These are phyloP conservation scores for Astrothelium macrocarpum DNA, from an alignment of 495 filamentous ascomycete genomes.

Conservation along the genomic window DNA sequence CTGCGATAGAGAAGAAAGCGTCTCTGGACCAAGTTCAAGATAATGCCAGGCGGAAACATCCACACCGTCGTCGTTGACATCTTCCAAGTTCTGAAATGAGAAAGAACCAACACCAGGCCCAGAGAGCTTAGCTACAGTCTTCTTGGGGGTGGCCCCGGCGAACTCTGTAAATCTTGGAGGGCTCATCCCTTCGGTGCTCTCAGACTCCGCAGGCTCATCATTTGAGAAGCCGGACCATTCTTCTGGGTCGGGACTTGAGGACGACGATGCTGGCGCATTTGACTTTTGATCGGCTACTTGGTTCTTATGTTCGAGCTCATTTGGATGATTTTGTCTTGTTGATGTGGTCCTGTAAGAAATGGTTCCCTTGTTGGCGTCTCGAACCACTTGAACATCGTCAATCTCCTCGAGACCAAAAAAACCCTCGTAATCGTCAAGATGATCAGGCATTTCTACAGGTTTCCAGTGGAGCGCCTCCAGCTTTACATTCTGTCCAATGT, in stretches of 20 bases:
- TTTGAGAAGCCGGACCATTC: conserved; percentile 51
- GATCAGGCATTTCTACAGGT: conserved; percentile 71
- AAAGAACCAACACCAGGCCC: background rate
- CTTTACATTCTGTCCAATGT: conserved; percentile 12
- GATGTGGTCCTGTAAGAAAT: conserved; percentile 30
- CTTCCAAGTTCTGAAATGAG: conserved; percentile 11
- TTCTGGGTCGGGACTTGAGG: conserved; percentile 27
- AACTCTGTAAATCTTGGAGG: conserved; percentile 12
- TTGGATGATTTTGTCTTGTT: background rate
- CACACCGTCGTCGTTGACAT: conserved; percentile 24
- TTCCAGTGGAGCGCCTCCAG: conserved; percentile 74
- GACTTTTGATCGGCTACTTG: background rate
- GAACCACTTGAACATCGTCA: conserved; percentile 74
- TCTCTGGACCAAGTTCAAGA: conserved; percentile 57
- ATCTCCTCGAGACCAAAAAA: conserved; percentile 93
- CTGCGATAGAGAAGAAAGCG: conserved; percentile 63
- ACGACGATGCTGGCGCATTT: background rate
- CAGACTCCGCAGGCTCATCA: conserved; percentile 8
- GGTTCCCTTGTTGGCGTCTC: conserved; percentile 42
- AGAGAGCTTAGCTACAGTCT: too few species aligned
- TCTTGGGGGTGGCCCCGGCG: too few species aligned
- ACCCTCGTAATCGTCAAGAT: conserved; percentile 83
- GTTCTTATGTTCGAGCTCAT: background rate
- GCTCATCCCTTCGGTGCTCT: conserved; percentile 12
- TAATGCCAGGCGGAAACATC: conserved; percentile 68